Evolutionary conservation across 176 grass and related monocot species (phyloP).

Genomic region (Saccharum spontaneum): DNA sequence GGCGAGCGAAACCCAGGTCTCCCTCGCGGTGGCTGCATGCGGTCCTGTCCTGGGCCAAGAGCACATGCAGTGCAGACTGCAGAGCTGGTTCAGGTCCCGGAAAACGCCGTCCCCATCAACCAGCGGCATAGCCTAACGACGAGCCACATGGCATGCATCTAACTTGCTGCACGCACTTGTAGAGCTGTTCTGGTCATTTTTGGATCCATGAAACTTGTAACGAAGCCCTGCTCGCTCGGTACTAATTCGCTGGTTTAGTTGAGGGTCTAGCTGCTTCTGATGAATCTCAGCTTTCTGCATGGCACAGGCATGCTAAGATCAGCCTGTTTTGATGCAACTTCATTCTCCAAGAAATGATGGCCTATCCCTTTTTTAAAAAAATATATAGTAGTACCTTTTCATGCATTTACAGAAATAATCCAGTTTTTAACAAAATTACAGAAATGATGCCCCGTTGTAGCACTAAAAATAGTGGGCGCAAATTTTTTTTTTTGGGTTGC

Average conservation of each 20-base stretch:
- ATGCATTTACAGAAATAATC: no score
- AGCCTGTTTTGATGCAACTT: not conserved
- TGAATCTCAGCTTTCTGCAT: no score
- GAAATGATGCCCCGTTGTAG: no score
- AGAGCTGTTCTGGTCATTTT: not conserved
- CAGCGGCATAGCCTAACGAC: conserved; percentile 15
- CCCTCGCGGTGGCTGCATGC: conserved; percentile 12
- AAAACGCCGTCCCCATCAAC: conserved; percentile 28
- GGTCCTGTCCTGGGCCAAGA: not conserved
- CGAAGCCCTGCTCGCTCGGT: not conserved
- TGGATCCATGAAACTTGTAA: not conserved
- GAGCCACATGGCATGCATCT: conserved; percentile 33
- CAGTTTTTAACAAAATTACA: no score
- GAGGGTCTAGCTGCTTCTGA: no score
- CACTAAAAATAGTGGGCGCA: no score
- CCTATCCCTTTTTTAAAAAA: not conserved
- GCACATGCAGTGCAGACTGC: not conserved
- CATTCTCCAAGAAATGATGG: not conserved
- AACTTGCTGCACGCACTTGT: conserved; percentile 12
- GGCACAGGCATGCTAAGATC: no score
- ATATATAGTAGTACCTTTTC: no score
- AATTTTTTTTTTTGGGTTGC: no score
- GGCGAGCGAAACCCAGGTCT: conserved; percentile 38
- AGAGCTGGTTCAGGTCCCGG: conserved; percentile 2
- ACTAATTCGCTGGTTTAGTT: no score